Percentiles rank a stretch among this genome's conserved stretches.
Evolutionary conservation across 1,284 basidiomycete species (phyloP).

Genomic region (Ceratobasidium theobromae): DNA sequence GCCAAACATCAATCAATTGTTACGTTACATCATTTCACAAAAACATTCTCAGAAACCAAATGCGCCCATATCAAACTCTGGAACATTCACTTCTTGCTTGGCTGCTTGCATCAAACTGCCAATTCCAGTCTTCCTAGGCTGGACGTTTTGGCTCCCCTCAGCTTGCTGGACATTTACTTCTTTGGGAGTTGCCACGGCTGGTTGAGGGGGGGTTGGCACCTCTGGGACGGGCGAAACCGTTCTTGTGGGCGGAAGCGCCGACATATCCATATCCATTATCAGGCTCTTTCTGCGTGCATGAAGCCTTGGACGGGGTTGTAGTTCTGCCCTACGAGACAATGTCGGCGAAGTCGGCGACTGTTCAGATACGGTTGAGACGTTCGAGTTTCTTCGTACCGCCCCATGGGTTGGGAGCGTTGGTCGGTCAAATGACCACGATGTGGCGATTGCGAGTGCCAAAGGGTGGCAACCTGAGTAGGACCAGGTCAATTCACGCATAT

Average conservation of each 20-base stretch:
- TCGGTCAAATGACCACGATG: constrained; percentile 87
- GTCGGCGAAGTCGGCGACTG: constrained; percentile 32
- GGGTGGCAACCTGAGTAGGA: constrained; percentile 77
- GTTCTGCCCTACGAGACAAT: constrained; percentile 25
- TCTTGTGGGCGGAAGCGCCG: constrained; percentile 61
- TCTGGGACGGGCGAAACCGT: constrained; percentile 49
- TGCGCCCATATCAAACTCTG: constrained; percentile 83
- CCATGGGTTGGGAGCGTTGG: constrained; percentile 49
- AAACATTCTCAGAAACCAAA: constrained; percentile 50
- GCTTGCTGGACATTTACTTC: neutral
- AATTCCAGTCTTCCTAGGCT: constrained; percentile 67
- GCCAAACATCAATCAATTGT: neutral
- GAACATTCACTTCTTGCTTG: constrained; percentile 80
- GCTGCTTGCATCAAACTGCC: constrained; percentile 84
- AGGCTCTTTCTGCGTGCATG: constrained; percentile 30
- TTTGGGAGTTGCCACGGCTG: constrained; percentile 17
- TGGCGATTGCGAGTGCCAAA: constrained; percentile 81
- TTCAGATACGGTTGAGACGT: constrained; percentile 15
- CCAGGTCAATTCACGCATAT: constrained; percentile 14
- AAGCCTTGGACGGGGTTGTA: constrained; percentile 34
- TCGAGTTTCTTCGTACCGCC: constrained; percentile 30
- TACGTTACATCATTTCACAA: neutral
- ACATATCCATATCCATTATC: constrained; percentile 81
- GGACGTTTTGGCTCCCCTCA: constrained; percentile 45
- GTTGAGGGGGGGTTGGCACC: neutral